Conservation (phyloP, 495 filamentous ascomycete genomes). For the Penicillium egyptiacum region DNA sequence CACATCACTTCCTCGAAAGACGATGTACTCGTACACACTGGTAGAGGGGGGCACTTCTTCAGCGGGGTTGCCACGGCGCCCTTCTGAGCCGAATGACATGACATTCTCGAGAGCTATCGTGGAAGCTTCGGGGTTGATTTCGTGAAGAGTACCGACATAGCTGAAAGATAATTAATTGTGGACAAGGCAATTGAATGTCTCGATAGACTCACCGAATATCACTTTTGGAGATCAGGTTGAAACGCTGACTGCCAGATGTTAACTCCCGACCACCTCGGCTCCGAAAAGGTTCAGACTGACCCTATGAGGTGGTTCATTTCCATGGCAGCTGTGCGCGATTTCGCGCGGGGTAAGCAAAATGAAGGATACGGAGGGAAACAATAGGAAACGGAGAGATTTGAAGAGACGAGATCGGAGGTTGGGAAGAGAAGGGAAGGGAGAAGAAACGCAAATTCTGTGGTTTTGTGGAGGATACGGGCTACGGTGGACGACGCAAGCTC, state of each 20-base stretch:
- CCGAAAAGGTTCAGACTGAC: slow-evolving; percentile 44
- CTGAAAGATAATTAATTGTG: slow-evolving; percentile 48
- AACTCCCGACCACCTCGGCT: slow-evolving; percentile 43
- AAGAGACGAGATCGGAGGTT: slow-evolving; percentile 15
- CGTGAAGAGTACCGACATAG: slow-evolving; percentile 92
- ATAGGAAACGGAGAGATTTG: slow-evolving; percentile 10
- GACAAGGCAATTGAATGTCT: slow-evolving; percentile 7
- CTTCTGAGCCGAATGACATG: slow-evolving; percentile 88
- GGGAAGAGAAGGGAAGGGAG: slow-evolving; percentile 31
- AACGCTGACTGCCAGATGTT: slow-evolving; percentile 52
- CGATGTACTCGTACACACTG: slow-evolving; percentile 96
- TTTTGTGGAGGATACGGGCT: slow-evolving; percentile 42
- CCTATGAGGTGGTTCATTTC: slow-evolving; percentile 57
- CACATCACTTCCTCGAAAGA: slow-evolving; percentile 97
- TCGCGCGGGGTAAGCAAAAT: slow-evolving; percentile 36
- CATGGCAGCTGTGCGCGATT: slow-evolving; percentile 42
- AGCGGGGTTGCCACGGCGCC: slow-evolving; percentile 69
- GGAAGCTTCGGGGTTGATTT: slow-evolving; percentile 95
- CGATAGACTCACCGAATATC: slow-evolving; percentile 76
- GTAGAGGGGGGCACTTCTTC: slow-evolving; percentile 80
- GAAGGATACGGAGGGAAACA: slow-evolving; percentile 14
- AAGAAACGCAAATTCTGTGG: slow-evolving; percentile 29
- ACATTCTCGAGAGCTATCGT: slow-evolving; percentile 97
- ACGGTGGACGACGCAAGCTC: slow-evolving; percentile 42
- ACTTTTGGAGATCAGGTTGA: slow-evolving; percentile 86